These are phyloP conservation scores for Suhomyces atakaporum DNA, from an alignment of 1,139 yeast species.

Conservation along the genomic window DNA sequence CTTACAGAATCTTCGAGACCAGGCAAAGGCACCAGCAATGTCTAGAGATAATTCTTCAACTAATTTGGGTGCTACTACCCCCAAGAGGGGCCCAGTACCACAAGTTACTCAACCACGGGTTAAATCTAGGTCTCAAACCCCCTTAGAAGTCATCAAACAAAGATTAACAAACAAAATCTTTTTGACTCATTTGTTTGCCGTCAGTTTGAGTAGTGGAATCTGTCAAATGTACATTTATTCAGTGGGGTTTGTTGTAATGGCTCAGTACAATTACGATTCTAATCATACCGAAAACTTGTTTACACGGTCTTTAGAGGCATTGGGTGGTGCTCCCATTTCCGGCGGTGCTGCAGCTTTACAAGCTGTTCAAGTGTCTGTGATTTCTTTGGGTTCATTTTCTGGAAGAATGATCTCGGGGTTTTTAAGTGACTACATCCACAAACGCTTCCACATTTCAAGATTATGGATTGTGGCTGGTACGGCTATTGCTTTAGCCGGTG, in stretches of 20 bases:
- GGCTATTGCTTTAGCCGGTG: conserved; percentile 28
- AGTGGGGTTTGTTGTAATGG: conserved; percentile 47
- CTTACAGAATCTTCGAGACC: conserved; percentile 17
- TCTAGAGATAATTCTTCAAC: conserved; percentile 19
- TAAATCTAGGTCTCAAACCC: conserved; percentile 14
- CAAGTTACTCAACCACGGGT: conserved; percentile 1
- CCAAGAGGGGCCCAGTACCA: conserved; percentile 2
- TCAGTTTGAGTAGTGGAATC: conserved; percentile 39
- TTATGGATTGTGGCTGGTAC: conserved; percentile 42
- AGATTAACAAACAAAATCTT: conserved; percentile 30
- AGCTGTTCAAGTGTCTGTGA: conserved; percentile 46
- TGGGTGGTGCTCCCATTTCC: conserved; percentile 13
- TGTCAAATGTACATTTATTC: conserved; percentile 49
- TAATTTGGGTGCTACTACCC: conserved; percentile 5
- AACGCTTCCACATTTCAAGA: conserved; percentile 36
- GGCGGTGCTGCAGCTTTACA: conserved; percentile 37
- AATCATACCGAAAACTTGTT: conserved; percentile 7
- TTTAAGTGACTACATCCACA: conserved; percentile 40
- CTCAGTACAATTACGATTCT: conserved; percentile 34
- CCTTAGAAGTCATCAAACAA: conserved; percentile 27
- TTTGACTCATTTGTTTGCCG: conserved; percentile 37
- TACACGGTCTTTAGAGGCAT: conserved; percentile 3
- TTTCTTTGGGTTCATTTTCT: conserved; percentile 42
- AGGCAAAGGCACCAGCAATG: conserved; percentile 10
- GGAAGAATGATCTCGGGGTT: conserved; percentile 45